Conservation (phyloP, 306 rosid genomes). For the Mimosa pudica region DNA sequence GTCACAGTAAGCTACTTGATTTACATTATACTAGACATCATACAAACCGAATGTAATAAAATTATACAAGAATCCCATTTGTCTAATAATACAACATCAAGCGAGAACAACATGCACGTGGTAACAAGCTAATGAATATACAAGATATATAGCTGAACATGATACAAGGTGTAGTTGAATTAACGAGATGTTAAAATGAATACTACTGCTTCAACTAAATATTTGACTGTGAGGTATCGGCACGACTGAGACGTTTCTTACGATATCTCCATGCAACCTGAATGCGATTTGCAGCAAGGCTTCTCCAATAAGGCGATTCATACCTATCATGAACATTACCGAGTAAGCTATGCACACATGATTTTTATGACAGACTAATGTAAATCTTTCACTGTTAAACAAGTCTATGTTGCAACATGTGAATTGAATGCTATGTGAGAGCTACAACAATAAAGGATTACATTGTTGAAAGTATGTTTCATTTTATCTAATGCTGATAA, state of each 20-base stretch:
- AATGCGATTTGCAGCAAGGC: conserved; percentile 63
- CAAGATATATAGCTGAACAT: neutral
- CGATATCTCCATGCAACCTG: conserved; percentile 85
- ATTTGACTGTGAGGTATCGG: conserved; percentile 28
- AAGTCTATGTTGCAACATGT: neutral
- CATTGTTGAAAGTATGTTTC: neutral
- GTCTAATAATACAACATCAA: neutral
- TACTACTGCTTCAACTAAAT: neutral
- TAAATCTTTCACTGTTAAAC: neutral
- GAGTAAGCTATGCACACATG: neutral
- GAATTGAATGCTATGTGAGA: neutral
- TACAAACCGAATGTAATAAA: neutral
- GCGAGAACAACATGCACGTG: neutral
- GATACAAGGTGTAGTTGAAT: neutral
- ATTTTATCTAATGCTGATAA: neutral
- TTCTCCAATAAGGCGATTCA: conserved; percentile 80
- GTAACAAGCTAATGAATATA: neutral
- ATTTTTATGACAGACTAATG: neutral
- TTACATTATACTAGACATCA: neutral
- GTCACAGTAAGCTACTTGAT: neutral
- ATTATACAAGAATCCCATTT: neutral
- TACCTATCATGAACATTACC: conserved; percentile 47
- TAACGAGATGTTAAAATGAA: neutral
- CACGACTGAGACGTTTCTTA: conserved; percentile 55
- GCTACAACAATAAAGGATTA: neutral